phyloP scores from a whole-genome alignment of 2,329 filamentous ascomycete genomes.

The Cladosporium sp. region DNA sequence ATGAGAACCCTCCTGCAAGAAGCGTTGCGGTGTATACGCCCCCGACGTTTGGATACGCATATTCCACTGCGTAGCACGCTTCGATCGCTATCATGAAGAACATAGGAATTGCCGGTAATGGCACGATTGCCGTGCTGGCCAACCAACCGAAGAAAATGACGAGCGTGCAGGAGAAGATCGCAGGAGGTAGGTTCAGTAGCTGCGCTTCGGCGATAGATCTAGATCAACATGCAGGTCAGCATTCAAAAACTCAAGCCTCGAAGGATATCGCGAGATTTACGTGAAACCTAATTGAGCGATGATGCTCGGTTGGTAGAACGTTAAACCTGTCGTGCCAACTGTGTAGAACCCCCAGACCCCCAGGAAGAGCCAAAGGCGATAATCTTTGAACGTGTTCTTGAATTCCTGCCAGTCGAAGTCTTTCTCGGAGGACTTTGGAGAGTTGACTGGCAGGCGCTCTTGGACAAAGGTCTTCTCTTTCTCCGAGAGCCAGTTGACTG shows the following conservation, averaged over 20 bases:
- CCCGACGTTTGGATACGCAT: constrained; percentile 10
- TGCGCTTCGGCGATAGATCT: too few relatives aligned
- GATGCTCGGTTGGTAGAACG: constrained; percentile 41
- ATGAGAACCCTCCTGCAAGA: too few relatives aligned
- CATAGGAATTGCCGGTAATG: too few relatives aligned
- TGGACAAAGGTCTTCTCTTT: constrained; percentile 48
- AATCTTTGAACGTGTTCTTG: constrained; percentile 35
- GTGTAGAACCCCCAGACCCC: constrained; percentile 45
- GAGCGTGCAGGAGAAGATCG: too few relatives aligned
- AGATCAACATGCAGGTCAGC: too few relatives aligned
- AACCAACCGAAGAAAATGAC: too few relatives aligned
- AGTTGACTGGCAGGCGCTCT: constrained; percentile 40
- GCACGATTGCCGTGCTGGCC: too few relatives aligned
- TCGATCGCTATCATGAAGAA: too few relatives aligned
- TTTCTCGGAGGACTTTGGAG: constrained; percentile 37
- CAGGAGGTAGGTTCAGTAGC: too few relatives aligned
- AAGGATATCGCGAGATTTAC: constrained; percentile 6
- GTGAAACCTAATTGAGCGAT: constrained; percentile 25
- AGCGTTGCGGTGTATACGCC: constrained; percentile 15
- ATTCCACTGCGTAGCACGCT: constrained; percentile 14
- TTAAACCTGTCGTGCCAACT: constrained; percentile 41
- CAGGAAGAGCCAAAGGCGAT: constrained; percentile 43
- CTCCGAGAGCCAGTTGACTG: constrained; percentile 40
- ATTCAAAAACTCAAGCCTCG: too few relatives aligned
- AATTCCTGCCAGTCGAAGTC: constrained; percentile 40